Evolutionary conservation across 2,329 filamentous ascomycete species (phyloP).

Genomic region (Huntiella omanensis): DNA sequence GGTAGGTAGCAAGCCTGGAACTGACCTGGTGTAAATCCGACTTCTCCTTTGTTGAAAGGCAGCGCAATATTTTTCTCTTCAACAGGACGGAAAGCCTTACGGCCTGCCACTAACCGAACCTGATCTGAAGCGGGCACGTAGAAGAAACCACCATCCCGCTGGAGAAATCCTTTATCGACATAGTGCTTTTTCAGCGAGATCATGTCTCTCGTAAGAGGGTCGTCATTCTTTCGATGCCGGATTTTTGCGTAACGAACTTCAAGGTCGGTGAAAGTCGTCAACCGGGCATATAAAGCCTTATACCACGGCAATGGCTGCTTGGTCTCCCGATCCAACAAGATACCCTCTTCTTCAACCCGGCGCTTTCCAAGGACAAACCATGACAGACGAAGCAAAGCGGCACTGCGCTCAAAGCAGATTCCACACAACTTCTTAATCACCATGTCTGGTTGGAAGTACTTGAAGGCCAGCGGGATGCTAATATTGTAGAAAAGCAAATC

Average conservation of each 20-base stretch:
- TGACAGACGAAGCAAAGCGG: constrained; percentile 58
- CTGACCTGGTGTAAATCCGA: constrained; percentile 36
- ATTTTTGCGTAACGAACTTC: not conserved
- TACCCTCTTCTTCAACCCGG: constrained; percentile 63
- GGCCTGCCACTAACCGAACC: constrained; percentile 77
- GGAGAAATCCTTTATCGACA: constrained; percentile 20
- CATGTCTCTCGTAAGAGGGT: not conserved
- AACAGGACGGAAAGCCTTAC: constrained; percentile 56
- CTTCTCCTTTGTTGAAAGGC: constrained; percentile 13
- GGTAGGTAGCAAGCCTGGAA: constrained; percentile 66
- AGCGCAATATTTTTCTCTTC: constrained; percentile 25
- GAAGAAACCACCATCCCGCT: constrained; percentile 64
- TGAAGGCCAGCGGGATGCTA: constrained; percentile 72
- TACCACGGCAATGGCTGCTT: constrained; percentile 23
- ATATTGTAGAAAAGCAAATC: constrained; percentile 96
- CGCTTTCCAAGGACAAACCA: constrained; percentile 87
- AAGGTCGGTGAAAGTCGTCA: not conserved
- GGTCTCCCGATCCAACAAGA: constrained; percentile 24
- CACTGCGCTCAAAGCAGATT: constrained; percentile 91
- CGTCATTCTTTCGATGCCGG: too few species aligned
- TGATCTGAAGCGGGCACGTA: constrained; percentile 89
- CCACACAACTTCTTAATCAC: constrained; percentile 70
- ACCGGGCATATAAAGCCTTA: constrained; percentile 25
- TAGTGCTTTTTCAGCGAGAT: not conserved
- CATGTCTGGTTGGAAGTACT: constrained; percentile 69